Evolutionary conservation across 2,329 filamentous ascomycete species (phyloP).

Genomic region (Claviceps sorghi): DNA sequence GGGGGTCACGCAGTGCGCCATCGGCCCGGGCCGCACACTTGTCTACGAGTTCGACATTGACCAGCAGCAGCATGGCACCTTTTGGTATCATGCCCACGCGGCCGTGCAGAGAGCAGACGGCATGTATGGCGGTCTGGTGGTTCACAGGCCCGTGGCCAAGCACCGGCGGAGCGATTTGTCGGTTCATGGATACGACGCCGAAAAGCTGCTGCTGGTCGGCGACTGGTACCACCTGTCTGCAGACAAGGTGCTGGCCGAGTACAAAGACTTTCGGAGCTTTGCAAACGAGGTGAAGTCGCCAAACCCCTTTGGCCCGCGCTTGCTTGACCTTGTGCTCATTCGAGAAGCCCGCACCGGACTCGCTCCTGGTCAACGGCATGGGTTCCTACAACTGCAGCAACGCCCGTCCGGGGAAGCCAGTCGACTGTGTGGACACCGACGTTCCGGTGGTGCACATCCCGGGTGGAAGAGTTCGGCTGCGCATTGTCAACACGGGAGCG

Average conservation of each 20-base stretch:
- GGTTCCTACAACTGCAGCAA: slow-evolving; percentile 10
- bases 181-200: slow-evolving; percentile 16
- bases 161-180: slow-evolving; percentile 2
- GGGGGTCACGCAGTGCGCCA: slow-evolving; percentile 45
- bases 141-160: slow-evolving; percentile 18
- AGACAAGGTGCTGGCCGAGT: slow-evolving; percentile 13
- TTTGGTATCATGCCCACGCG: slow-evolving; percentile 52
- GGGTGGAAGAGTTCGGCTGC: slow-evolving; percentile 5
- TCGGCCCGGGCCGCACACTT: slow-evolving; percentile 39
- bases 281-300: slow-evolving; percentile 6
- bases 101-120: slow-evolving; percentile 27
- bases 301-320: neutral
- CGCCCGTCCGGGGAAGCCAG: slow-evolving; percentile 8
- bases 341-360: slow-evolving; percentile 23
- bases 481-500: slow-evolving; percentile 10
- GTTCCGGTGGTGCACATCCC: slow-evolving; percentile 5
- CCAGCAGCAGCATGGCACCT: slow-evolving; percentile 36
- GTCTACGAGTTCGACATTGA: slow-evolving; percentile 43
- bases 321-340: slow-evolving; percentile 6
- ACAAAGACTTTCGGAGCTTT: slow-evolving; percentile 11
- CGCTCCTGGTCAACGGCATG: slow-evolving; percentile 25
- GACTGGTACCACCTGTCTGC: slow-evolving; percentile 25
- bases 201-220: slow-evolving; percentile 22
- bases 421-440: slow-evolving; percentile 5
- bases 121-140: slow-evolving; percentile 14